These are phyloP conservation scores for Wickerhamiella pararugosa DNA, from an alignment of 1,139 yeast genomes.

Conservation along the genomic window DNA sequence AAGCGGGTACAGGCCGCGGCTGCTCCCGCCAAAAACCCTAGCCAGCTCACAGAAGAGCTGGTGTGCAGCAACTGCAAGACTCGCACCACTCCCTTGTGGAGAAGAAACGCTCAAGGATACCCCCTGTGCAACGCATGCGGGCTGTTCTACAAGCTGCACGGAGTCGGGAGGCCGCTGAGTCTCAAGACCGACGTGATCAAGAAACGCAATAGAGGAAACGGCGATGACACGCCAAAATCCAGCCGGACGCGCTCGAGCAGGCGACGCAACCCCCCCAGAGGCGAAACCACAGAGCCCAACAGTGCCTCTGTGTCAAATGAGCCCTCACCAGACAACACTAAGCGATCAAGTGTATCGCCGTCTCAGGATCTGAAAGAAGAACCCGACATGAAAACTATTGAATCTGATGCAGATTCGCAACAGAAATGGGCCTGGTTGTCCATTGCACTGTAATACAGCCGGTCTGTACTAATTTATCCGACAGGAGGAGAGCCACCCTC, in stretches of 20 bases:
- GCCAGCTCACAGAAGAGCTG: constrained; percentile 1
- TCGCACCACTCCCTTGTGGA: constrained; percentile 88
- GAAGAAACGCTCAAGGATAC: constrained; percentile 83
- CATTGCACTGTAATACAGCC: constrained; percentile 2
- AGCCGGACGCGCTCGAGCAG: constrained; percentile 5
- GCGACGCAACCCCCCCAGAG: background rate
- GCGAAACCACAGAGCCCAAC: too few relatives aligned
- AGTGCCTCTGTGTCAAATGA: too few relatives aligned
- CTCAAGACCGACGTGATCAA: constrained; percentile 86
- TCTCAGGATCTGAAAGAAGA: too few relatives aligned
- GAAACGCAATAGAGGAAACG: constrained; percentile 33
- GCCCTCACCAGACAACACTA: too few relatives aligned
- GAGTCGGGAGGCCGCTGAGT: constrained; percentile 82
- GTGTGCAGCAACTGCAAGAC: constrained; percentile 82
- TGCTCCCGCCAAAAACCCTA: background rate
- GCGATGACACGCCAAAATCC: constrained; percentile 3
- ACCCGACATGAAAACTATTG: too few relatives aligned
- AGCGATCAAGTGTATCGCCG: too few relatives aligned
- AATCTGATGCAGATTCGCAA: background rate
- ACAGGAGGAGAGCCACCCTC: too few relatives aligned
- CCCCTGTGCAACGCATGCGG: constrained; percentile 96
- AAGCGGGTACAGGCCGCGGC: background rate
- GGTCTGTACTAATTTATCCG: too few relatives aligned
- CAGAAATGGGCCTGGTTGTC: constrained; percentile 8
- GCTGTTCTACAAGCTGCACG: constrained; percentile 75